Percentiles rank a stretch among this genome's conserved stretches.
Evolutionary conservation across 345 rosid species (phyloP).

Genomic region (Turnera subulata): DNA sequence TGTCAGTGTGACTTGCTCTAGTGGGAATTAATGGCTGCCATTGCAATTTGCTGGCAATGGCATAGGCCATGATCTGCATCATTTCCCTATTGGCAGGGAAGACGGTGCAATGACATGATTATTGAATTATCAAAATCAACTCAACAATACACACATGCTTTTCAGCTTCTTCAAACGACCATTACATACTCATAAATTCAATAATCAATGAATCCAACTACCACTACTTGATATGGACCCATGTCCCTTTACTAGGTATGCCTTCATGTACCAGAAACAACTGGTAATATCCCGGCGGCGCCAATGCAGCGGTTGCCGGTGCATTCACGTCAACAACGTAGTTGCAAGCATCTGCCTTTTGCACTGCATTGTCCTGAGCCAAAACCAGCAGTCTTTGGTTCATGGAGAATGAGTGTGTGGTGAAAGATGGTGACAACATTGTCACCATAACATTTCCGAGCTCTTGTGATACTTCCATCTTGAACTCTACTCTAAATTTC

Average conservation of each 20-base stretch:
- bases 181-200: slow-evolving; percentile 9
- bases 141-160: background rate
- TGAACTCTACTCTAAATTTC: slow-evolving; percentile 21
- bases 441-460: slow-evolving; percentile 29
- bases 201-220: background rate
- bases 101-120: background rate
- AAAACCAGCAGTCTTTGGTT: slow-evolving; percentile 38
- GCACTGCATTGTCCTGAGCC: background rate
- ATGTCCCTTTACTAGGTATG: slow-evolving; percentile 33
- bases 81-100: background rate
- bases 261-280: slow-evolving; percentile 33
- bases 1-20: too few species aligned
- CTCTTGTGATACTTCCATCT: background rate
- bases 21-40: background rate
- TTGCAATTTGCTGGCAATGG: background rate
- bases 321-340: slow-evolving; percentile 13
- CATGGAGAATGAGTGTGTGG: slow-evolving; percentile 46
- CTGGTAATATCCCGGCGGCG: slow-evolving; percentile 41
- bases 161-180: background rate
- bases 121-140: background rate
- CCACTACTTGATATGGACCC: slow-evolving; percentile 31
- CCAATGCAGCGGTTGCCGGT: slow-evolving; percentile 29
- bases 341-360: slow-evolving; percentile 1
- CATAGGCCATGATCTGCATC: background rate
- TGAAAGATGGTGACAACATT: slow-evolving; percentile 44